Evolutionary conservation across 73 alveolate species (phyloP).

Genomic region (Tetrahymena thermophila): DNA sequence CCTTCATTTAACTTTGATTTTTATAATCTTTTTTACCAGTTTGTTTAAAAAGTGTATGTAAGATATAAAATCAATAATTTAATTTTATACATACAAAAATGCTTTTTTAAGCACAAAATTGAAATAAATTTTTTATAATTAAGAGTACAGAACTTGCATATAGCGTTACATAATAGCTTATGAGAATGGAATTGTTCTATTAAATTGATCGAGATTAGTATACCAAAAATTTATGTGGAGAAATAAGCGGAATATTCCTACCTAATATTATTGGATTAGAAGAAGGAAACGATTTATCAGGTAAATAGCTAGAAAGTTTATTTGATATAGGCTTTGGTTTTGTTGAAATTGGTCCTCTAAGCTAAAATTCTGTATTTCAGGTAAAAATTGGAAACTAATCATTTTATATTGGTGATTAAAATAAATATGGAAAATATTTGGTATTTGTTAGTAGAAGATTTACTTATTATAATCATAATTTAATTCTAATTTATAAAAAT

Average conservation of each 20-base stretch:
- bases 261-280: background rate
- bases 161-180: background rate
- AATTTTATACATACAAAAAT: background rate
- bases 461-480: too few species aligned
- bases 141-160: background rate
- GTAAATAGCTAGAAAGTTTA: background rate
- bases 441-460: too few species aligned
- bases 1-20: background rate
- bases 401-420: too few species aligned
- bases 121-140: background rate
- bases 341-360: background rate
- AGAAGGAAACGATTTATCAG: background rate
- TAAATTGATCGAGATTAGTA: background rate
- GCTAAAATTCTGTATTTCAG: background rate
- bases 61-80: background rate
- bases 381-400: background rate
- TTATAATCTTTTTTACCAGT: background rate
- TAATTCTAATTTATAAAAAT: too few species aligned
- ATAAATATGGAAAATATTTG: too few species aligned
- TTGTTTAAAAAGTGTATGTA: background rate
- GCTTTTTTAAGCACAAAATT: background rate
- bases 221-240: background rate
- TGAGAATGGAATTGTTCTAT: background rate
- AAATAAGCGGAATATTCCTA: background rate
- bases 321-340: background rate